These are phyloP conservation scores for Omphalea diandra DNA, from an alignment of 441 rosid genomes.

Conservation along the genomic window DNA sequence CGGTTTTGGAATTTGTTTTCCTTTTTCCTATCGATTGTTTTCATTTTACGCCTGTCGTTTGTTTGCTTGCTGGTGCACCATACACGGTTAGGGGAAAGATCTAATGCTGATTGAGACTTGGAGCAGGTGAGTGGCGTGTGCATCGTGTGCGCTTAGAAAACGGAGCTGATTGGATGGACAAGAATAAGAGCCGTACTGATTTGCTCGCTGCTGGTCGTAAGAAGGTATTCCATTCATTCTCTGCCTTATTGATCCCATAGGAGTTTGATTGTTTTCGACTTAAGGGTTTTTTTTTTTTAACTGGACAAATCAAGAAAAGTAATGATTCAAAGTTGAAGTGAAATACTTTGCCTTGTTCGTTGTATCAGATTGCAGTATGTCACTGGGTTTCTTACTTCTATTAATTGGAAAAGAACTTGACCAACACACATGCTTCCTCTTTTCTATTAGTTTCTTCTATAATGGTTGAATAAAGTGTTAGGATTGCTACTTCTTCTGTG, in stretches of 20 bases:
- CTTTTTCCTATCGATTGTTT: background rate
- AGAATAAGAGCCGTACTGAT: slow-evolving; percentile 87
- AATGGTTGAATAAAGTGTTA: background rate
- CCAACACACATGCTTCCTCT: no score
- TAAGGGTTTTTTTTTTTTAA: background rate
- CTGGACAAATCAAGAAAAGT: background rate
- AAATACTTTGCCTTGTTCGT: background rate
- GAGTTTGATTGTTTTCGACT: background rate
- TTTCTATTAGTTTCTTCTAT: background rate
- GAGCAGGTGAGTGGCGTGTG: slow-evolving; percentile 28
- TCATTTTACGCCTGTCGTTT: background rate
- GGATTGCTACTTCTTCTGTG: background rate
- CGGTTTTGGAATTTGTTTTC: background rate
- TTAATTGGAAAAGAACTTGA: background rate
- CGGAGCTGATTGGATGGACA: slow-evolving; percentile 74
- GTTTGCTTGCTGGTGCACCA: slow-evolving; percentile 20
- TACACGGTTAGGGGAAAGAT: slow-evolving; percentile 26
- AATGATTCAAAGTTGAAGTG: background rate
- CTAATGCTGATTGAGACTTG: slow-evolving; percentile 38
- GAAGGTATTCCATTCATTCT: slow-evolving; percentile 49
- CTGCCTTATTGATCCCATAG: background rate
- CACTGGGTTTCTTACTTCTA: background rate
- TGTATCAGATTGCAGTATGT: background rate
- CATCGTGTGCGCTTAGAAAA: slow-evolving; percentile 27
- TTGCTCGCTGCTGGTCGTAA: slow-evolving; percentile 95